A percentile compares a stretch with the other conserved stretches of the same genome.
Evolutionary conservation across 352 stramenopile species (phyloP).

Genomic region (Pythium dissotocum): DNA sequence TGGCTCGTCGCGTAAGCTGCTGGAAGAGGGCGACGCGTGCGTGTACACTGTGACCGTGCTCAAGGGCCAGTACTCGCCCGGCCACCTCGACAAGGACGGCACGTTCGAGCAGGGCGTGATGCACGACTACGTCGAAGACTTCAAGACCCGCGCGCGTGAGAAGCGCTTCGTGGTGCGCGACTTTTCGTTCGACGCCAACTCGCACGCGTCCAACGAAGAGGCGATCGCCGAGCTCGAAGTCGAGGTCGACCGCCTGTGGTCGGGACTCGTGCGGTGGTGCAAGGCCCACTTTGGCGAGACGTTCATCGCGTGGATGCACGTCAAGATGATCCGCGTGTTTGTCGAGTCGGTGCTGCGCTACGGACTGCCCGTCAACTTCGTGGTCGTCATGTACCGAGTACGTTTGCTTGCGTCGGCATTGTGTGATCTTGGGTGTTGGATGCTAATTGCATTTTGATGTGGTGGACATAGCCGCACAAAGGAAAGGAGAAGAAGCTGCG

Average conservation of each 20-base stretch:
- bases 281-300: conserved; percentile 98
- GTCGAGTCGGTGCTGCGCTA: conserved; percentile 98
- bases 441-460: not conserved
- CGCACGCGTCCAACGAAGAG: conserved; percentile 87
- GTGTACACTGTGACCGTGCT: conserved; percentile 97
- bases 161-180: conserved; percentile 93
- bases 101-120: conserved; percentile 92
- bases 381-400: conserved; percentile 82
- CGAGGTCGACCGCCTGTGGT: conserved; percentile 94
- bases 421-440: too few relatives aligned
- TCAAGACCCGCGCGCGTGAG: conserved; percentile 92
- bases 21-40: conserved; percentile 91
- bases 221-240: conserved; percentile 83
- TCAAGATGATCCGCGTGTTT: conserved; percentile 97
- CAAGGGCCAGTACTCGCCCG: conserved; percentile 92
- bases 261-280: conserved; percentile 95
- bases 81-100: conserved; percentile 83
- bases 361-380: conserved; percentile 96
- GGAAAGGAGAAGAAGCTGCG: conserved; percentile 87
- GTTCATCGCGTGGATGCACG: conserved; percentile 98
- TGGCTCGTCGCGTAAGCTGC: conserved; percentile 88
- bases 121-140: conserved; percentile 94
- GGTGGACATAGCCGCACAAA: conserved; percentile 48
- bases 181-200: conserved; percentile 92
- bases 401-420: conserved; percentile 15